A percentile compares a stretch with the other conserved stretches of the same genome.
These are phyloP conservation scores for Suhomyces emberorum DNA, from an alignment of 805 yeast species.

Conservation along the genomic window DNA sequence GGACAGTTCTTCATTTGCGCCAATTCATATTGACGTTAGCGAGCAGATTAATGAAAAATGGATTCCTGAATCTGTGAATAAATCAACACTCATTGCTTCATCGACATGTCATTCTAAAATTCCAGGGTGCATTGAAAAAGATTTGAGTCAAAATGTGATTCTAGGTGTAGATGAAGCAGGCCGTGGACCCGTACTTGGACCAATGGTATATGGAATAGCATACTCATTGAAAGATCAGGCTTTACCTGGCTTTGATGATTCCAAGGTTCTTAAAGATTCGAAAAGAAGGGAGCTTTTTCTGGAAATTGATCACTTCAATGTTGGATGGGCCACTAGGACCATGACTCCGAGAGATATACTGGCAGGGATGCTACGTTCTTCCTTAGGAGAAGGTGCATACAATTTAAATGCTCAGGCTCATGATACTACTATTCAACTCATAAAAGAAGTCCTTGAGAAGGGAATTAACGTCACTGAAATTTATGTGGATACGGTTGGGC, in stretches of 20 bases:
- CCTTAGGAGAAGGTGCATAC: slow-evolving; percentile 48
- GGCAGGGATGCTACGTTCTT: slow-evolving; percentile 75
- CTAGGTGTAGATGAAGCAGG: slow-evolving; percentile 99
- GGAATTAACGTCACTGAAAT: slow-evolving; percentile 69
- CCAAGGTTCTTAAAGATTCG: slow-evolving; percentile 77
- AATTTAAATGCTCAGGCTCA: slow-evolving; percentile 96
- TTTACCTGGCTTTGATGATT: slow-evolving; percentile 84
- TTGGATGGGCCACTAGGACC: slow-evolving; percentile 87
- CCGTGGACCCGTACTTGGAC: slow-evolving; percentile 95
- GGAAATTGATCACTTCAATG: slow-evolving; percentile 43
- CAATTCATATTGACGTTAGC: too few relatives aligned
- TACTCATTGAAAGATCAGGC: slow-evolving; percentile 58
- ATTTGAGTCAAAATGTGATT: slow-evolving; percentile 43
- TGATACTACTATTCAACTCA: slow-evolving; percentile 82
- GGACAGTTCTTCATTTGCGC: too few relatives aligned
- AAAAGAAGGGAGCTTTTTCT: slow-evolving; percentile 66
- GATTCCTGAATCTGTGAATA: slow-evolving; percentile 34
- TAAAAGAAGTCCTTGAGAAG: slow-evolving; percentile 56
- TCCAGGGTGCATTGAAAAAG: slow-evolving; percentile 37
- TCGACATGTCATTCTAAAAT: slow-evolving; percentile 49
- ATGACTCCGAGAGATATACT: slow-evolving; percentile 87
- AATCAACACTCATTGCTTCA: slow-evolving; percentile 31
- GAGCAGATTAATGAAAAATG: too few relatives aligned
- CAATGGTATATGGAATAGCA: slow-evolving; percentile 94
- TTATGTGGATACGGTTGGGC: slow-evolving; percentile 95